Evolutionary conservation across 768 basidiomycete species (phyloP), one percentile per base, ranked within the genome.

Genomic region (Strobilomyces dryophilus): DNA sequence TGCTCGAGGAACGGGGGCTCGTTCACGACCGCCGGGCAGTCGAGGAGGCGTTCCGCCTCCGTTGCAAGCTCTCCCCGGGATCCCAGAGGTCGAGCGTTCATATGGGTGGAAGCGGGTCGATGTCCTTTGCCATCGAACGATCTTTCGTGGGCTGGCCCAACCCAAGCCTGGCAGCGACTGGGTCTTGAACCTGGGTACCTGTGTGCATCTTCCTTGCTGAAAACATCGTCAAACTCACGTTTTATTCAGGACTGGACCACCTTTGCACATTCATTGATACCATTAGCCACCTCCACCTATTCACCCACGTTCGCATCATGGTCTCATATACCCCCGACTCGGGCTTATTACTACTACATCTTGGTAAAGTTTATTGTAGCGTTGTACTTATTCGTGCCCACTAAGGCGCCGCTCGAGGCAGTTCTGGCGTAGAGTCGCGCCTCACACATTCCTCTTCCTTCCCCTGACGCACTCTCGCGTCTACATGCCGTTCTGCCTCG

Each of bases 91-190:
- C 49, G 77, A 76, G 52, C 72, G 74, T 55, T 65, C 67, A 31
- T 67, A 74, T 44, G 84, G 83, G 8, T 73, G 82, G 67, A 72
- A 76, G 49, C 76, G 84, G 17, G 76, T 84, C 45, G 84, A 87
- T 54, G 63, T 81, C 32, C 66, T 85, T 49, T 62, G 72, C 20
- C 79, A 80, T 9, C 76, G 66, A 49, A 77, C 79, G 26, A 62
- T 82, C 49, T 85, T 84, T 64, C 74, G 74, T 44, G 81, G 80
- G 29, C 59, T 85, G 54, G 70, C 71, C 7, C 75, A 72, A 51
- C 62, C 66, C 45, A 67, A 67, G 50, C 61, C 66, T 7, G 68
- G 66, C 17, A 41, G 66, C 15, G 62, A 67, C 34, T 76, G 75
- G 75, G 57, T 66, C 20, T 56, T 76, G 20, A 60, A 71, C 43